These are phyloP conservation scores for Hanseniaspora taiwanica DNA, from an alignment of 805 yeast species.

Conservation along the genomic window DNA sequence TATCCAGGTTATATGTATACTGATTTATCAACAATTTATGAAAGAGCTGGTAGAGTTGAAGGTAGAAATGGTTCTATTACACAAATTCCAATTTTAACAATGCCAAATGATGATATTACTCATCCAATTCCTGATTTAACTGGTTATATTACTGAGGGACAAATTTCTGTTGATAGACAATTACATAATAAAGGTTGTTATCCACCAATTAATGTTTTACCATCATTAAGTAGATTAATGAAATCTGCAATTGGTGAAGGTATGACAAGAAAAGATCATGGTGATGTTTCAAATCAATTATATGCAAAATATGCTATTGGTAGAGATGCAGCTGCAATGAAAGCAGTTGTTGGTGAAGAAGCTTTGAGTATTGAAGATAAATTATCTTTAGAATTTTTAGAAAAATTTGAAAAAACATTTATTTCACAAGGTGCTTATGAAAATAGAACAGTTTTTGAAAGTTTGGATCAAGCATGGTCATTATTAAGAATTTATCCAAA, in stretches of 20 bases:
- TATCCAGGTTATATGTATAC: conserved; percentile 99
- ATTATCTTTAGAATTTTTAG: conserved; percentile 91
- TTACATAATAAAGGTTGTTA: conserved; percentile 91
- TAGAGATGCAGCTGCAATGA: conserved; percentile 99
- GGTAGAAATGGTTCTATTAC: conserved; percentile 99
- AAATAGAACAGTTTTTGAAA: conserved; percentile 85
- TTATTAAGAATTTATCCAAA: conserved; percentile 96
- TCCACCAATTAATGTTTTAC: conserved; percentile 97
- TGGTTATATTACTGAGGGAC: conserved; percentile 99
- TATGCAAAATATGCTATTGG: conserved; percentile 99
- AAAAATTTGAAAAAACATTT: conserved; percentile 92
- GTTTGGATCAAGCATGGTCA: conserved; percentile 97
- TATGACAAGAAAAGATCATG: conserved; percentile 98
- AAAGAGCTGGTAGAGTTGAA: conserved; percentile 99
- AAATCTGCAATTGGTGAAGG: conserved; percentile 99
- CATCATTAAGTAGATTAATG: conserved; percentile 96
- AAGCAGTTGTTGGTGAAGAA: conserved; percentile 99
- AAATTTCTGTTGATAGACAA: conserved; percentile 94
- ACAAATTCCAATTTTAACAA: conserved; percentile 95
- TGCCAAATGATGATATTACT: conserved; percentile 99
- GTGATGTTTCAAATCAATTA: conserved; percentile 97
- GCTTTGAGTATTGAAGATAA: conserved; percentile 96
- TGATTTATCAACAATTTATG: conserved; percentile 96
- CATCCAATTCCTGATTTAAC: conserved; percentile 99
- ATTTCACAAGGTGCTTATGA: conserved; percentile 96